These are phyloP conservation scores for Chlorophyllum brunneum DNA, from an alignment of 768 basidiomycete species.

Conservation along the genomic window DNA sequence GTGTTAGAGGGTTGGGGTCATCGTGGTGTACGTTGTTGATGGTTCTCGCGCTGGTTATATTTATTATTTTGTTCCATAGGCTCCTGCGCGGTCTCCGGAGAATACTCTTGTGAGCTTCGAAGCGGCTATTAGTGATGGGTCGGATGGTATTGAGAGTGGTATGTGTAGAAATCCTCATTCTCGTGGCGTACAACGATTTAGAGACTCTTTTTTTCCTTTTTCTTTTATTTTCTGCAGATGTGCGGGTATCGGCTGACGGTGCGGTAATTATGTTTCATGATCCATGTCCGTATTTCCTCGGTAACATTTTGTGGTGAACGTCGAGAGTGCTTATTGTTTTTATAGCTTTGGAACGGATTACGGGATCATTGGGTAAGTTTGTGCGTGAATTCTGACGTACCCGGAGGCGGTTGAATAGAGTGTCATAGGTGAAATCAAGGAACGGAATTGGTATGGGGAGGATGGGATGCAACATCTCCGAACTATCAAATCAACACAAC, in stretches of 20 bases:
- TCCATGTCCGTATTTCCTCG: conserved; percentile 49
- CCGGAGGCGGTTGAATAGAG: conserved; percentile 17
- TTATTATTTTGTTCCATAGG: conserved; percentile 39
- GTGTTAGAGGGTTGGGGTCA: conserved; percentile 39
- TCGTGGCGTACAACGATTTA: neutral
- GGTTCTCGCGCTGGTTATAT: neutral
- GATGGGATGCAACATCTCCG: conserved; percentile 72
- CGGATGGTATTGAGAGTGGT: conserved; percentile 98
- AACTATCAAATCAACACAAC: conserved; percentile 77
- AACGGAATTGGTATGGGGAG: conserved; percentile 67
- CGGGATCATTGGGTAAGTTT: conserved; percentile 64
- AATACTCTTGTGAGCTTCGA: conserved; percentile 96
- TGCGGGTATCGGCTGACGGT: conserved; percentile 86
- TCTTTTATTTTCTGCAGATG: conserved; percentile 73
- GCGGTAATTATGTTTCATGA: conserved; percentile 97
- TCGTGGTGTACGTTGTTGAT: conserved; percentile 37
- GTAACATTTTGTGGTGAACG: conserved; percentile 5
- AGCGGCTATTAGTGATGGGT: conserved; percentile 91
- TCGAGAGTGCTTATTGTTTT: conserved; percentile 17
- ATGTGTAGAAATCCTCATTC: conserved; percentile 36
- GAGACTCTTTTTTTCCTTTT: too few relatives aligned
- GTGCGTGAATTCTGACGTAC: conserved; percentile 4
- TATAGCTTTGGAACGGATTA: conserved; percentile 72
- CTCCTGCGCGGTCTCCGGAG: conserved; percentile 85
- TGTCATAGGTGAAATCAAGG: conserved; percentile 57